Conservation (phyloP, 2,329 filamentous ascomycete species). For the Claviceps maximensis region DNA sequence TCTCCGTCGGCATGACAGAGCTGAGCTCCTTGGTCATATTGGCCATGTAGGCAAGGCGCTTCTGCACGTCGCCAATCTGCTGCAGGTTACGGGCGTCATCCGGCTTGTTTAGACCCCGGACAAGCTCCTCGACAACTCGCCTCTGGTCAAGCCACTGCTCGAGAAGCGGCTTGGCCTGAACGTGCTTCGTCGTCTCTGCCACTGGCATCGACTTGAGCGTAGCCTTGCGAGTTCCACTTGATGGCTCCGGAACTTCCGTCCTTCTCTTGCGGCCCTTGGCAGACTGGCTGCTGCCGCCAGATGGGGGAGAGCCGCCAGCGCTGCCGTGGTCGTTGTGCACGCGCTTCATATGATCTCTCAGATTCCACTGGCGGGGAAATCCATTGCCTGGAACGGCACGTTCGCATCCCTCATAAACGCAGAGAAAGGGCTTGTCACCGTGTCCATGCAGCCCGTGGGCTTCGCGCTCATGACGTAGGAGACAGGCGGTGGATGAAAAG, state of each 20-base stretch:
- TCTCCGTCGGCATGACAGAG: neutral
- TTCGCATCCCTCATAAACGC: constrained; percentile 78
- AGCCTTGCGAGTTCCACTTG: constrained; percentile 33
- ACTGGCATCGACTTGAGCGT: constrained; percentile 27
- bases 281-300: constrained; percentile 17
- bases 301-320: constrained; percentile 27
- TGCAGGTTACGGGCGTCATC: constrained; percentile 40
- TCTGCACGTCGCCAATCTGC: constrained; percentile 38
- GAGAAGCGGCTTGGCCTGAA: constrained; percentile 27
- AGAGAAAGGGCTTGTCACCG: constrained; percentile 82
- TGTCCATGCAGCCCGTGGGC: constrained; percentile 93
- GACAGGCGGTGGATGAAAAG: constrained; percentile 90
- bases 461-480: constrained; percentile 89
- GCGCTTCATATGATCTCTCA: constrained; percentile 92
- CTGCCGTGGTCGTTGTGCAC: constrained; percentile 59
- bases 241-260: constrained; percentile 33
- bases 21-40: constrained; percentile 26
- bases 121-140: constrained; percentile 46
- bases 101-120: constrained; percentile 35
- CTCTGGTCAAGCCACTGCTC: constrained; percentile 50
- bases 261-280: constrained; percentile 45
- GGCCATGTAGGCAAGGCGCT: constrained; percentile 36
- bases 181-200: constrained; percentile 18
- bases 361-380: constrained; percentile 91
- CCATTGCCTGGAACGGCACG: constrained; percentile 70